phyloP scores from a whole-genome alignment of 2,329 filamentous ascomycete species.

The Parastagonospora nodorum region DNA sequence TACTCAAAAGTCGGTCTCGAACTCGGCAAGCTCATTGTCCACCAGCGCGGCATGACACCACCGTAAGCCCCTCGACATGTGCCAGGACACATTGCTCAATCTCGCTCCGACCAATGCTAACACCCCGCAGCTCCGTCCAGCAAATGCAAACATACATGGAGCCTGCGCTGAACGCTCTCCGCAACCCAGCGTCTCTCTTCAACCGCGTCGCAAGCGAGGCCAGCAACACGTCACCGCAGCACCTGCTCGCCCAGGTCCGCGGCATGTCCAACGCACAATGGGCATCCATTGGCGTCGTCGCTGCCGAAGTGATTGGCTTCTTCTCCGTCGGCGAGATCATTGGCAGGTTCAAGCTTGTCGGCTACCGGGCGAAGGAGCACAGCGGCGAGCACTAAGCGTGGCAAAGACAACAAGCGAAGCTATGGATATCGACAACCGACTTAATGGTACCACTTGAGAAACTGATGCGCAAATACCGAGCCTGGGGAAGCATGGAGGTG shows the following conservation, averaged over 20 bases:
- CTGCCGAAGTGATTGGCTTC: slow-evolving; percentile 90
- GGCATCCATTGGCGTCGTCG: slow-evolving; percentile 74
- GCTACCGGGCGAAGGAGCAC: slow-evolving; percentile 64
- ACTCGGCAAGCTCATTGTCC: slow-evolving; percentile 84
- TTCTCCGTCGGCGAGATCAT: slow-evolving; percentile 98
- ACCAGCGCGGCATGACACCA: slow-evolving; percentile 87
- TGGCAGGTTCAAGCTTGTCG: slow-evolving; percentile 91
- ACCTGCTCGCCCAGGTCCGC: slow-evolving; percentile 64
- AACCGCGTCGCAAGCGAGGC: slow-evolving; percentile 49
- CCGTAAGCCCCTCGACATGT: slow-evolving; percentile 69
- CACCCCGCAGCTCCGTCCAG: slow-evolving; percentile 66
- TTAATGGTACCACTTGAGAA: background rate
- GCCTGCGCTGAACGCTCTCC: slow-evolving; percentile 70
- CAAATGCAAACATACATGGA: slow-evolving; percentile 89
- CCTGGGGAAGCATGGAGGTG: slow-evolving; percentile 11
- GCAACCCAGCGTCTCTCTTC: slow-evolving; percentile 68
- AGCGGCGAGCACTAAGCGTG: slow-evolving; percentile 25
- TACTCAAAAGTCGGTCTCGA: slow-evolving; percentile 90
- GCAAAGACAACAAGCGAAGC: background rate
- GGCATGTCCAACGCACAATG: slow-evolving; percentile 74
- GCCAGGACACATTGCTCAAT: background rate
- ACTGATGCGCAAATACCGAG: background rate
- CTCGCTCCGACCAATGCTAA: slow-evolving; percentile 16
- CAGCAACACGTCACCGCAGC: slow-evolving; percentile 50
- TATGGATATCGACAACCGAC: background rate